Base-by-base conservation (phyloP, 345 rosid genomes). In the Zanthoxylum bungeanum region DNA sequence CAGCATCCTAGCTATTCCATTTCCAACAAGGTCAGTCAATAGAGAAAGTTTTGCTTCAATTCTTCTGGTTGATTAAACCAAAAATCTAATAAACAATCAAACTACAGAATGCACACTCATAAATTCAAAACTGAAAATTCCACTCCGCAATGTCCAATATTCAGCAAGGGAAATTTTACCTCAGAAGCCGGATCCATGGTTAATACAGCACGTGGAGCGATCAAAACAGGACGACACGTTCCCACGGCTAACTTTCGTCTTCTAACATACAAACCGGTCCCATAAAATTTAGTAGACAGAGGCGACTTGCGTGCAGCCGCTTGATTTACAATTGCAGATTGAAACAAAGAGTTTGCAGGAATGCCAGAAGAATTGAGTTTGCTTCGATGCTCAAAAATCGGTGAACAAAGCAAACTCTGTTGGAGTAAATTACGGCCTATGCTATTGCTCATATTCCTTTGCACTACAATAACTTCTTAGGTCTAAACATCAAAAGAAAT, bases 161-260 rank as follows among this genome's bases (percentile, higher is more conserved):
- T 50, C 49, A 30, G 62, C 39, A 52, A 21, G 12, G 6, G 5
- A 57, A 47, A 59, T 9, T 5, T 50, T 73, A 92, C 98, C 97
- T 88, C 84, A 40, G 90, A 84, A 67, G 92, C 68, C 2, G 93
- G 84, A 82, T 87, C 94, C 83, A 82, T 78, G 9, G 94, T 82
- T 75, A 95, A 85, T 9, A 88, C 88, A 60, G 99, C 91, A 40
- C 80, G 84, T 34, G 98, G 84, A 55, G 77, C 61, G 66, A 85
- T 68, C 0, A 80, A 60, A 66, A 77, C 73, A 40, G 82, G 33
- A 37, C 74, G 85, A 70, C 71, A 79, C 17, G 65, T 69, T 76
- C 79, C 85, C 73, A 74, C 70, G 47, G 73, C 58, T 22, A 76
- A 51, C 47, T 77, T 81, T 24, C 78, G 73, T 72, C 76, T 81